A percentile compares a stretch with the other conserved stretches of the same genome.
phyloP scores from a whole-genome alignment of 2,329 filamentous ascomycete species.

The Phyllosticta citrichinensis region DNA sequence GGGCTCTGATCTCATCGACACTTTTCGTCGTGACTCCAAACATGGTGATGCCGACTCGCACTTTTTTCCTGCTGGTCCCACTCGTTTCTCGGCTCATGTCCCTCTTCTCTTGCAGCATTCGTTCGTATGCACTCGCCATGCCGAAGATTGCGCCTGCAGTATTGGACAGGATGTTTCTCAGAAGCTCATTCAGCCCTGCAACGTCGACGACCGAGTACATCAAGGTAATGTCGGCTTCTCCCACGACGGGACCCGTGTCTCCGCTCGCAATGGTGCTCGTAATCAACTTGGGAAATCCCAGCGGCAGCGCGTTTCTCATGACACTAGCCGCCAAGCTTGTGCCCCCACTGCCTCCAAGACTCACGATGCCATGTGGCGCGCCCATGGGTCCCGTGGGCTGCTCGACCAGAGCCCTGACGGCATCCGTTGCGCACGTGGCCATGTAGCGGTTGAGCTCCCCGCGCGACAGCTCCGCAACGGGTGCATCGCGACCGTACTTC shows the following conservation, averaged over 20 bases:
- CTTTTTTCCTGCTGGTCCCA: conserved; percentile 24
- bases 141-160: conserved; percentile 52
- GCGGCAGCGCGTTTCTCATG: conserved; percentile 51
- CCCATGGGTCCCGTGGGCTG: conserved; percentile 6
- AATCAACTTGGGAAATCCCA: conserved; percentile 61
- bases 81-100: neutral
- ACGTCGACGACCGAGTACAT: conserved; percentile 65
- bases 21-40: conserved; percentile 64
- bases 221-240: conserved; percentile 58
- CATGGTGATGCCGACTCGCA: conserved; percentile 57
- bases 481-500: conserved; percentile 13
- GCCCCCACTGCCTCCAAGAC: conserved; percentile 52
- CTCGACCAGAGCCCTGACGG: conserved; percentile 32
- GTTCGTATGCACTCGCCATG: conserved; percentile 42
- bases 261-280: conserved; percentile 61
- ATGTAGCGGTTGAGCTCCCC: conserved; percentile 49
- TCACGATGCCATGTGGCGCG: conserved; percentile 38
- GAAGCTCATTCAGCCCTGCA: conserved; percentile 52
- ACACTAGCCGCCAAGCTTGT: conserved; percentile 51
- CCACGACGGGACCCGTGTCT: conserved; percentile 54
- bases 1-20: conserved; percentile 47
- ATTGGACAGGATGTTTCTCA: conserved; percentile 50
- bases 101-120: neutral
- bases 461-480: conserved; percentile 34
- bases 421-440: conserved; percentile 36